Evolutionary conservation across 1,139 yeast genomes (phyloP).

Genomic region (Meyerozyma guilliermondii): DNA sequence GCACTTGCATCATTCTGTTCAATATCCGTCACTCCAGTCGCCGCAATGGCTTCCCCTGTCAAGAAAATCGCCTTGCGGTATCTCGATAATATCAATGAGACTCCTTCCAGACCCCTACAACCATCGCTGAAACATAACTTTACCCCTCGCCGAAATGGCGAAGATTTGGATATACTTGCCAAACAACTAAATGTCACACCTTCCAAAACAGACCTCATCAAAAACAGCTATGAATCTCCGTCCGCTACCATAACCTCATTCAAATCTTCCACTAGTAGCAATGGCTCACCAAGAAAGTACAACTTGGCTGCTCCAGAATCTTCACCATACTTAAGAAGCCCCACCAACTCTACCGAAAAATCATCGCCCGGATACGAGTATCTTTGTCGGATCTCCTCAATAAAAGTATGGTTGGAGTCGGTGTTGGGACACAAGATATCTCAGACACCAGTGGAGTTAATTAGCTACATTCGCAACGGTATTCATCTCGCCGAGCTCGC

Average conservation of each 20-base stretch:
- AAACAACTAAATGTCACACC: conserved; percentile 30
- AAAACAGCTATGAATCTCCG: conserved; percentile 38
- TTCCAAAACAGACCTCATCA: conserved; percentile 24
- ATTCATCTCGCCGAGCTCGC: conserved; percentile 79
- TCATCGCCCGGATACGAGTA: conserved; percentile 62
- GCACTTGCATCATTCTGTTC: neutral
- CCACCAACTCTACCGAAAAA: conserved; percentile 23
- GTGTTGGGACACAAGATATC: conserved; percentile 52
- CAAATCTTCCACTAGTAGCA: conserved; percentile 19
- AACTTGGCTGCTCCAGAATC: conserved; percentile 4
- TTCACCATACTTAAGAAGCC: conserved; percentile 20
- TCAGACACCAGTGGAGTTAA: conserved; percentile 50
- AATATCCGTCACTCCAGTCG: no score
- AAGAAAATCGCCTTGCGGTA: conserved; percentile 9
- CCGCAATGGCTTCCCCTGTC: conserved; percentile 4
- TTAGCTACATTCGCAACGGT: conserved; percentile 68
- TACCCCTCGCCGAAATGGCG: conserved; percentile 15
- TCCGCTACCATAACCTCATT: conserved; percentile 43
- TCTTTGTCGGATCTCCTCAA: conserved; percentile 83
- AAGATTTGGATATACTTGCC: conserved; percentile 38
- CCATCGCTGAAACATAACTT: conserved; percentile 28
- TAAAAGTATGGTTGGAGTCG: conserved; percentile 50
- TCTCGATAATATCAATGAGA: conserved; percentile 7
- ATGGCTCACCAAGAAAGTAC: conserved; percentile 15
- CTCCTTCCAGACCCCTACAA: conserved; percentile 12